Evolutionary conservation across 2,329 filamentous ascomycete species (phyloP), one percentile per base, ranked within the genome.

Genomic region (Paraphaeosphaeria minitans): DNA sequence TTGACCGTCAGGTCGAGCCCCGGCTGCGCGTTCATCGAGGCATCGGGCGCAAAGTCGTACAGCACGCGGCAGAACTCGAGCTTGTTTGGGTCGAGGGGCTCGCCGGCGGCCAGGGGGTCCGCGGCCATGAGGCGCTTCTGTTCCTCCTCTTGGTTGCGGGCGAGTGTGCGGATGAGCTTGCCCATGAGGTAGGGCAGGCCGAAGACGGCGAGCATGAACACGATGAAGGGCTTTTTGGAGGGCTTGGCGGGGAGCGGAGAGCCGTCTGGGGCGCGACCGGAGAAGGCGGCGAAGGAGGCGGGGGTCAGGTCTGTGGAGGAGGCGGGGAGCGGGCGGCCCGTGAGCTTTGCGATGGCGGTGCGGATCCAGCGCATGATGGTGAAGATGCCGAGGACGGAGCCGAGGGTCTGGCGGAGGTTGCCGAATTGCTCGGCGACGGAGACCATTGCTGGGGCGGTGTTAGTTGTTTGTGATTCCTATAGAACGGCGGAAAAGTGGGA

Each of bases 341-440:
- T 97, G 57, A 99, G 80, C 78, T 96, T 97, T 35, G 95, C 94
- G 64, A 98, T 86, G 24, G 96, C 83, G 1, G 93, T 97, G 56
- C 93, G 89, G 67, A 97, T 87, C 94, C 95, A 99, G 64, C 96
- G 89, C 82, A 99, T 90, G 42, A 99, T 76, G 12, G 95, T 96
- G 80, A 97, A 99, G 73, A 99, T 97, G 42, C 95, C 95, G 41
- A 99, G 82, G 12, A 97, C 89, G 3, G 93, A 97, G 62, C 96
- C 95, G 14, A 99, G 86, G 0, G 94, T 97, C 74, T 96, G 93
- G 65, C 93, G 89, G 50, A 99, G 83, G 70, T 94, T 97, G 59
- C 93, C 91, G 69, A 99, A 96, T 77, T 99, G 95, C 77, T 99
- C 96, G 51, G 95, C 95, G 41, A 99, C 96, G 9, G 94, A 95